These are phyloP conservation scores for Macrophomina pseudophaseolina DNA, from an alignment of 2,329 filamentous ascomycete species.

Conservation along the genomic window DNA sequence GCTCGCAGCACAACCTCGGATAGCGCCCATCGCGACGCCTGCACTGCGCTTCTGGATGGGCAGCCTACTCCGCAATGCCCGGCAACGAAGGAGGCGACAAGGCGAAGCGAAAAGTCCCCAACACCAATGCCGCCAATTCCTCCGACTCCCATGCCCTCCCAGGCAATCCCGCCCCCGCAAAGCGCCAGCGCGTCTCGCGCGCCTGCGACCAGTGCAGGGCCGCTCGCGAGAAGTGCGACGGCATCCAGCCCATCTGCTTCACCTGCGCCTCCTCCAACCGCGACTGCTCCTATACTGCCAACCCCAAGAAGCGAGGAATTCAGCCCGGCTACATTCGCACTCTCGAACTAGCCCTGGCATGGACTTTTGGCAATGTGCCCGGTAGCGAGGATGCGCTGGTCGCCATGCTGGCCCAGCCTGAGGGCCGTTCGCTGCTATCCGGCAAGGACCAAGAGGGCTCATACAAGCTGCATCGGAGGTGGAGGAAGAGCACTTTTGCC, in stretches of 20 bases:
- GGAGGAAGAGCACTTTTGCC: slow-evolving; percentile 67
- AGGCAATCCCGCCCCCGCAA: slow-evolving; percentile 31
- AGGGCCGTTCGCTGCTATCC: slow-evolving; percentile 55
- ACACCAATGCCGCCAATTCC: background rate
- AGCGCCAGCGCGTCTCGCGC: slow-evolving; percentile 69
- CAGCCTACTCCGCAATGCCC: slow-evolving; percentile 14
- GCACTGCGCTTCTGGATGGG: slow-evolving; percentile 17
- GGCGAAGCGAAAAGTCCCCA: slow-evolving; percentile 24
- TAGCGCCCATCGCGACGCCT: background rate
- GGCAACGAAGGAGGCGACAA: slow-evolving; percentile 24
- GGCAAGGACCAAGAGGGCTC: slow-evolving; percentile 60
- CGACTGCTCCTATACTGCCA: slow-evolving; percentile 72
- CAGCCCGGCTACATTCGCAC: slow-evolving; percentile 81
- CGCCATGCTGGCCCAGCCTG: slow-evolving; percentile 56
- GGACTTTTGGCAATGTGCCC: slow-evolving; percentile 67
- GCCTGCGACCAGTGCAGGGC: slow-evolving; percentile 72
- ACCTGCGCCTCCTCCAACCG: slow-evolving; percentile 69
- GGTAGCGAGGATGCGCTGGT: slow-evolving; percentile 65
- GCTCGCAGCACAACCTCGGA: background rate
- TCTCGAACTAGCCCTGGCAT: slow-evolving; percentile 70
- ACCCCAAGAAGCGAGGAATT: slow-evolving; percentile 76
- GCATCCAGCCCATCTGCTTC: slow-evolving; percentile 68
- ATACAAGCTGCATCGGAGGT: slow-evolving; percentile 64
- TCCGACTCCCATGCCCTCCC: slow-evolving; percentile 4
- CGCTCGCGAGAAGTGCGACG: slow-evolving; percentile 75